Evolutionary conservation across 805 yeast genomes (phyloP).

Genomic region (Wickerhamomyces subpelliculosus): DNA sequence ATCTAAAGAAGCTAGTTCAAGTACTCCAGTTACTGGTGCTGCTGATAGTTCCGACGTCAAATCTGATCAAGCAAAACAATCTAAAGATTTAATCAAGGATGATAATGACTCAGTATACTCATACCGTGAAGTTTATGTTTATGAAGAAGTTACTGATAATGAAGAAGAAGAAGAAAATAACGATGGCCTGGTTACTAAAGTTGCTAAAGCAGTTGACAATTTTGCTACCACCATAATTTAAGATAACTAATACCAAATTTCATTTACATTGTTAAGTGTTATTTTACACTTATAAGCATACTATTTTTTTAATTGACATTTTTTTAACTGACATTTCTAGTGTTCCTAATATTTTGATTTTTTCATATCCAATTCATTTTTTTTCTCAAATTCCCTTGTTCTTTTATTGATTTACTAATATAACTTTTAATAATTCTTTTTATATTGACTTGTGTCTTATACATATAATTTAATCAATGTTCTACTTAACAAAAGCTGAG

Average conservation of each 20-base stretch:
- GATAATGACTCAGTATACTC: not conserved
- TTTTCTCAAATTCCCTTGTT: too few species aligned
- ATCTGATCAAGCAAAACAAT: not conserved
- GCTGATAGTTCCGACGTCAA: not conserved
- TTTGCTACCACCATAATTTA: not conserved
- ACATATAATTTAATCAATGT: too few species aligned
- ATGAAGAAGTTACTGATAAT: not conserved
- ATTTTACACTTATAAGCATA: not conserved
- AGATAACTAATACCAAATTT: not conserved
- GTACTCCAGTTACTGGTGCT: not conserved
- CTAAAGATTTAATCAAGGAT: not conserved
- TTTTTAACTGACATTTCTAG: not conserved
- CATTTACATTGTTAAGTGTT: not conserved
- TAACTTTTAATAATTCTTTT: too few species aligned
- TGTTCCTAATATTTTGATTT: not conserved
- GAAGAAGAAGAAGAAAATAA: too few species aligned
- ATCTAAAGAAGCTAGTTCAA: not conserved
- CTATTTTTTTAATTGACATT: too few species aligned
- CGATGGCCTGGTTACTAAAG: not conserved
- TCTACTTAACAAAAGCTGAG: too few species aligned
- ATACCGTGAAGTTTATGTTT: not conserved
- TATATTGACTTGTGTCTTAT: too few species aligned
- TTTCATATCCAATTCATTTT: not conserved
- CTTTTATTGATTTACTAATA: too few species aligned
- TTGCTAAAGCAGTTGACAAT: not conserved